These are phyloP conservation scores for Chaetomium sp. DNA, from an alignment of 2,329 filamentous ascomycete genomes.

Conservation along the genomic window DNA sequence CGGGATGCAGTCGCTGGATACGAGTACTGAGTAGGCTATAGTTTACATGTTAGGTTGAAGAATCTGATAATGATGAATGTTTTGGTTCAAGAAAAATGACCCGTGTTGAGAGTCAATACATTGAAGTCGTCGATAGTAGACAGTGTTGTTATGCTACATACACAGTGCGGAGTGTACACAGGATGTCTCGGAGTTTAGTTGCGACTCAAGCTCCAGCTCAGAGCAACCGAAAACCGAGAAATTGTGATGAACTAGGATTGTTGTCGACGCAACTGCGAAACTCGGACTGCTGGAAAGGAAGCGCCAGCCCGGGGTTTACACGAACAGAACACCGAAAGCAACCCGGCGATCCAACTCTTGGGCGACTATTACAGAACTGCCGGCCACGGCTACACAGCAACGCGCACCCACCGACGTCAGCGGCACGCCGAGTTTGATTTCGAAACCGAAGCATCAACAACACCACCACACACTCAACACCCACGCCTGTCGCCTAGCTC, in stretches of 20 bases:
- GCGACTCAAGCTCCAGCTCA: neutral
- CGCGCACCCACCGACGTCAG: conserved; percentile 11
- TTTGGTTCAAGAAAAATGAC: neutral
- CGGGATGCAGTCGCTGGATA: conserved; percentile 26
- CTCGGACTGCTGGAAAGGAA: neutral
- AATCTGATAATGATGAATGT: neutral
- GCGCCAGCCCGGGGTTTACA: neutral
- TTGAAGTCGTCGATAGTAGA: neutral
- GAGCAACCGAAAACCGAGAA: neutral
- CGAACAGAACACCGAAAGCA: neutral
- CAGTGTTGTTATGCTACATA: neutral
- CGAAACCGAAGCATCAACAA: conserved; percentile 1
- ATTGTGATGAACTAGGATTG: neutral
- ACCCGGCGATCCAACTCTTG: neutral
- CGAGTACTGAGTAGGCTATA: conserved; percentile 5
- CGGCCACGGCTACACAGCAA: neutral
- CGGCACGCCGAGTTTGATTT: neutral
- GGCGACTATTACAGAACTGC: neutral
- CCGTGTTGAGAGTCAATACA: no score
- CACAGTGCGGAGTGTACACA: conserved; percentile 1
- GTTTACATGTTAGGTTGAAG: neutral
- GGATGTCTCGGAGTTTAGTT: conserved; percentile 9
- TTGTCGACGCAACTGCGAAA: neutral
- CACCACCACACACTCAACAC: neutral
- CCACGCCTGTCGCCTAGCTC: conserved; percentile 1